A percentile compares a stretch with the other conserved stretches of the same genome.
Conservation (phyloP, 2,329 filamentous ascomycete genomes). For the Pseudocercospora fuligena region DNA sequence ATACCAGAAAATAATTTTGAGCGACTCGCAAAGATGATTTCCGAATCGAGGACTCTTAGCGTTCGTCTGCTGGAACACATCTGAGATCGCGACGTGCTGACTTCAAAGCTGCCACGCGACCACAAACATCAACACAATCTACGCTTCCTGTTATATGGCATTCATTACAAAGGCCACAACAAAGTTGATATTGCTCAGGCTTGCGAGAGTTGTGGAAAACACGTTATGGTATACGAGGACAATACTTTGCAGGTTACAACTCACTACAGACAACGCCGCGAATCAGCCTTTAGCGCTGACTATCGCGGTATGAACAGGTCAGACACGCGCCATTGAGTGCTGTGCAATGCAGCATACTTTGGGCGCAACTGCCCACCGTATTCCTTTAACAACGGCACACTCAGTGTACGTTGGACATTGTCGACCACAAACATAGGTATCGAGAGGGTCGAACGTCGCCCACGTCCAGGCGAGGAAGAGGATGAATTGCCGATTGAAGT, state of each 20-base stretch:
- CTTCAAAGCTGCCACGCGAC: background rate
- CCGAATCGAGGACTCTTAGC: background rate
- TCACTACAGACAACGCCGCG: background rate
- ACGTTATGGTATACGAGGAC: no score
- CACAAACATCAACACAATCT: background rate
- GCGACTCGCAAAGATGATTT: background rate
- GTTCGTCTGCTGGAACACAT: background rate
- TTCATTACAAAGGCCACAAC: background rate
- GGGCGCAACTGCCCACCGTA: background rate
- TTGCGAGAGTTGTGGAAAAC: background rate
- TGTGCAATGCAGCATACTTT: background rate
- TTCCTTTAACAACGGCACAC: background rate
- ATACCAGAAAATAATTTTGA: background rate
- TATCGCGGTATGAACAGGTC: background rate
- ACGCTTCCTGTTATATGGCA: background rate
- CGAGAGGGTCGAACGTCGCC: background rate
- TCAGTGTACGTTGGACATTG: background rate
- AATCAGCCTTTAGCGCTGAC: background rate
- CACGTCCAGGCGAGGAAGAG: background rate
- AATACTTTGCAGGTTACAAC: no score
- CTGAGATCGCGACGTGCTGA: no score
- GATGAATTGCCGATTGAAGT: background rate
- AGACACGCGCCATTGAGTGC: background rate
- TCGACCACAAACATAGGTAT: background rate
- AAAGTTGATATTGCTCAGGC: background rate